These are phyloP conservation scores for Orychophragmus violaceus DNA, from an alignment of 345 rosid genomes.

Conservation along the genomic window DNA sequence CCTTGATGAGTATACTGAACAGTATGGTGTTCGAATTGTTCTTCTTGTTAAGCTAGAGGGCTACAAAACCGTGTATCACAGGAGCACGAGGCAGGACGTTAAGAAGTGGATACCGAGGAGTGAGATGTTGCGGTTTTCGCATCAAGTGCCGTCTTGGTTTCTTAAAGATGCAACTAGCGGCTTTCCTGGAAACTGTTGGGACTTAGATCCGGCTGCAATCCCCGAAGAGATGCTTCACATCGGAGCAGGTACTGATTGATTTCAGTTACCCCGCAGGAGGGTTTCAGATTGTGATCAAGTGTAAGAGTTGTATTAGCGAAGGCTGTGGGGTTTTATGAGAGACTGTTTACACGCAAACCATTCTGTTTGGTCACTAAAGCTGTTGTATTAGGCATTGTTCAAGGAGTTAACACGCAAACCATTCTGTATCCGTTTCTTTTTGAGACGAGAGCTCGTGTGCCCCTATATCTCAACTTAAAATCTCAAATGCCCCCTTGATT, in stretches of 20 bases:
- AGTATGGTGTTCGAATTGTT: slow-evolving; percentile 71
- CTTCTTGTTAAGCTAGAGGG: slow-evolving; percentile 75
- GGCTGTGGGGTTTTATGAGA: slow-evolving; percentile 4
- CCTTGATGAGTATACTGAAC: slow-evolving; percentile 85
- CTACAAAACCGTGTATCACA: slow-evolving; percentile 85
- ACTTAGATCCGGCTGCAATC: slow-evolving; percentile 96
- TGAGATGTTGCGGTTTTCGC: slow-evolving; percentile 90
- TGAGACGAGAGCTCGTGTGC: too few species aligned
- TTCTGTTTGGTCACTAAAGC: slow-evolving; percentile 17
- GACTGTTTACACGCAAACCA: slow-evolving; percentile 13
- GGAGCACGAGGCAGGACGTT: slow-evolving; percentile 45
- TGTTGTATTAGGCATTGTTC: slow-evolving; percentile 23
- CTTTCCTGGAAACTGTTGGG: slow-evolving; percentile 83
- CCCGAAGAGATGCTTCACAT: slow-evolving; percentile 85
- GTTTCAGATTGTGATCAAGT: slow-evolving; percentile 15
- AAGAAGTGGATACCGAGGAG: slow-evolving; percentile 83
- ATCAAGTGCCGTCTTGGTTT: slow-evolving; percentile 88
- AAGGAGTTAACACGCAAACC: slow-evolving; percentile 27
- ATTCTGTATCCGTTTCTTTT: too few species aligned
- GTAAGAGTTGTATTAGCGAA: slow-evolving; percentile 18
- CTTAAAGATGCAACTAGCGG: slow-evolving; percentile 55
- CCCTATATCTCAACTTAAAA: too few species aligned
- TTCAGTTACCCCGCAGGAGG: background rate
- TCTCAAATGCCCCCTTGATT: too few species aligned
- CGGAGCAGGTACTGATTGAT: slow-evolving; percentile 31